Base-by-base conservation (phyloP, 352 stramenopile genomes). In the Globisporangium rhizosaccharum region DNA sequence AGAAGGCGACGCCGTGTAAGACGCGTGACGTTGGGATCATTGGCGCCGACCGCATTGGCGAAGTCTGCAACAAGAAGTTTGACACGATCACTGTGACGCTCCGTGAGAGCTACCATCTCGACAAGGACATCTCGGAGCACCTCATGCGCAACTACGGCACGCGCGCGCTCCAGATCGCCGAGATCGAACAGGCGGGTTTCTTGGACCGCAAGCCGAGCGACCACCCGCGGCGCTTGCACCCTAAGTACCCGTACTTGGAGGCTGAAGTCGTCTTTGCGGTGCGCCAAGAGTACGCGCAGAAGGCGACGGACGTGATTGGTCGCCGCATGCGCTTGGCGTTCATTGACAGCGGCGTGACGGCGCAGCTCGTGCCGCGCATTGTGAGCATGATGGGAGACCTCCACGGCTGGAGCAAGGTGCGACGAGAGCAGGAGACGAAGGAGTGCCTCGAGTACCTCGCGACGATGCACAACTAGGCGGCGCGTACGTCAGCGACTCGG, bases 71-170 rank as follows among this genome's bases (percentile, higher is more conserved):
- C 69, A 93, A 97, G 72, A 98, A 98, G 73, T 98, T 98, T 62
- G 92, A 98, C 75, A 95, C 92, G 61, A 96, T 98, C 65, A 94
- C 85, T 3, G 78, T 98, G 47, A 98, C 92, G 55, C 73, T 98
- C 56, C 79, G 92, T 53, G 94, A 98, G 62, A 93, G 92, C 54
- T 99, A 98, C 73, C 77, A 82, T 48, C 71, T 98, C 44, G 87
- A 97, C 72, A 94, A 93, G 72, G 92, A 98, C 65, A 78, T 98
- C 44, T 92, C 96, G 28, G 80, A 97, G 68, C 96, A 98, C 73
- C 69, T 99, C 56, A 96, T 97, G 72, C 79, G 79, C 61, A 98
- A 97, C 79, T 99, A 99, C 75, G 96, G 96, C 57, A 98, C 94
- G 42, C 83, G 96, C 51, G 96, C 96, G 44, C 82, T 98, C 33